These are phyloP conservation scores for Irpex sp. DNA, from an alignment of 1,284 basidiomycete genomes.

Conservation along the genomic window DNA sequence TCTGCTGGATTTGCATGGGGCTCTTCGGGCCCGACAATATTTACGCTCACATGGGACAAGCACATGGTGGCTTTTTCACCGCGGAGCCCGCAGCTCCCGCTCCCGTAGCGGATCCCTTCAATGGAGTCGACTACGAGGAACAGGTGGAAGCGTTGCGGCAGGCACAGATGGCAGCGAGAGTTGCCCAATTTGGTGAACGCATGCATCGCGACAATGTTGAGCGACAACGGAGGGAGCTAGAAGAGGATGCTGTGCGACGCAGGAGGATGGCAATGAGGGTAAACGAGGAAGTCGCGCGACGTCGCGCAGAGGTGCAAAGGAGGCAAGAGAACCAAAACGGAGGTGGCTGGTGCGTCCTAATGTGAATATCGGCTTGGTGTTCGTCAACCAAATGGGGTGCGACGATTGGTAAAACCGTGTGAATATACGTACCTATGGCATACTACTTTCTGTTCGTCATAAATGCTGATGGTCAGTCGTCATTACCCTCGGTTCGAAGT, in stretches of 20 bases:
- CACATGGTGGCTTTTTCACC: constrained; percentile 13
- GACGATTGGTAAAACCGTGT: no score
- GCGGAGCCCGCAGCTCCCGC: not conserved
- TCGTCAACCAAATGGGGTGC: not conserved
- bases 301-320: not conserved
- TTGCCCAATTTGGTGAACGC: not conserved
- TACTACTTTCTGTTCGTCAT: no score
- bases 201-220: not conserved
- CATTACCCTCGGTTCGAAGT: no score
- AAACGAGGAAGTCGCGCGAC: not conserved
- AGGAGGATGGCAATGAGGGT: not conserved
- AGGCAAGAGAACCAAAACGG: not conserved
- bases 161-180: not conserved
- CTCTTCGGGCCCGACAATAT: constrained; percentile 7
- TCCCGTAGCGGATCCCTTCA: not conserved
- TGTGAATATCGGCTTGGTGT: not conserved
- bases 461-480: no score
- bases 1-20: constrained; percentile 24
- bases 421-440: no score
- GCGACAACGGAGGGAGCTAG: not conserved
- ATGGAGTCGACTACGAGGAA: not conserved
- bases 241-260: not conserved
- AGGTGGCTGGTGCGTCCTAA: not conserved
- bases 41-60: constrained; percentile 11
- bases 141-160: not conserved